Evolutionary conservation across 208 protist genomes (phyloP), one percentile per base, ranked within the genome.

Genomic region (Herpetomonas samuelpessoai): DNA sequence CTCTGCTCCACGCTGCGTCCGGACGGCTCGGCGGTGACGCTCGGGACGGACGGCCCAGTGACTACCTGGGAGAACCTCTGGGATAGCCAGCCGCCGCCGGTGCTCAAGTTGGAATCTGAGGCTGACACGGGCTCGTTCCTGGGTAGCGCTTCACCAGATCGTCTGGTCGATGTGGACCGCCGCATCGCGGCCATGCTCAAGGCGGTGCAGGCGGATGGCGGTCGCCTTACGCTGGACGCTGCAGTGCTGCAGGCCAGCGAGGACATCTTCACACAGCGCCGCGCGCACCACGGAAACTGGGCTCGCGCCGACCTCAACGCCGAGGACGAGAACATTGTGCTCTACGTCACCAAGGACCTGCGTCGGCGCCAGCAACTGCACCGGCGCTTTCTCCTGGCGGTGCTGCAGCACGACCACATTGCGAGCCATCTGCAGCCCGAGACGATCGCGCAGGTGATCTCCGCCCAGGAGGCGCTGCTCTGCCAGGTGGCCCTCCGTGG

Each of bases 321-420:
- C 12, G 88, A 94, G 54, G 83, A 91, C 57, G 70, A 83, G 24
- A 90, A 85, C 67, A 81, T 94, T 27, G 63, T 94, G 9, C 51
- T 77, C 35, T 79, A 82, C 24, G 83, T 91, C 38, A 94, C 84
- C 3, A 59, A 71, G 24, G 74, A 76, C 49, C 73, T 94, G 25
- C 75, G 74, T 16, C 69, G 56, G 1, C 68, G 81, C 16, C 83
- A 94, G 67, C 79, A 91, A 57, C 53, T 75, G 28, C 88, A 94
- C 57, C 81, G 84, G 25, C 76, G 65, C n/a, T 86, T 94, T 35
- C 16, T 94, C 24, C 46, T 78, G 4, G 79, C 79, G 2, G 61
- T 91, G 21, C 70, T 94, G n/a, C 57, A 74, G 25, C 25, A 86
- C 51, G 74, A 63, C 19, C 54, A 64, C 25, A 60, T 85, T 22